Base-by-base conservation (phyloP, 139 green algal genomes). In the Coelastrella sp. region DNA sequence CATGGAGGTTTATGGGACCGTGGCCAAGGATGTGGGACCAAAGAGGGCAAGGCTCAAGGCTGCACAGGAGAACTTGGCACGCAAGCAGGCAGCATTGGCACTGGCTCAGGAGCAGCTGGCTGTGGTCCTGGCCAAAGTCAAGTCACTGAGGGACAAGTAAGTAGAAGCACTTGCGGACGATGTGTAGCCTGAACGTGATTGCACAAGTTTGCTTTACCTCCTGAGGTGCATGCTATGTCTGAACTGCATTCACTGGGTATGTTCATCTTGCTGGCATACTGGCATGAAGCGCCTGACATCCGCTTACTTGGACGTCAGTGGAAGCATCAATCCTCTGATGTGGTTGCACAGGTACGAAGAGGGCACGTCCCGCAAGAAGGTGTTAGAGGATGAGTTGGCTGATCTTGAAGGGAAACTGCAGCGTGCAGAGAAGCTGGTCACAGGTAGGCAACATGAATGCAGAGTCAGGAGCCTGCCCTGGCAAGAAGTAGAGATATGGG, bases 371-470 rank as follows among this genome's bases (percentile, higher is more conserved):
- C 95, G 83, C 90, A 99, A 99, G 93, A 96, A 95, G 8, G 91
- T 94, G 88, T 93, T 99, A 20, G 97, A 97, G 6, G 91, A 94
- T 70, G 96, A 98, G 92, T 89, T 96, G 12, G 87, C 93, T 11
- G 96, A 98, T 83, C 89, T 98, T 74, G 95, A 97, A 92, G 92
- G 93, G 78, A 98, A 98, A 90, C 93, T 98, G 22, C 90, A 95
- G 80, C 91, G 96, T 49, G 96, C 96, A 4, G 96, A 98, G 85
- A 95, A 97, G 68, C 94, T 99, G 6, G 98, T 99, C 89, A 97
- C 96, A 78, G 97, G 84, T 88, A 57, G 8, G 96, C 97, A 91
- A 79, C 19, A 58, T 80, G 74, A 1, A 76, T n/a, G 68, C 68
- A 27, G 63, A 24, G n/a, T 11, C 68, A 76, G 10, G 68, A 76